Evolutionary conservation across 1,139 yeast genomes (phyloP), one percentile per base, ranked within the genome.

Genomic region (Blastobotrys apis): DNA sequence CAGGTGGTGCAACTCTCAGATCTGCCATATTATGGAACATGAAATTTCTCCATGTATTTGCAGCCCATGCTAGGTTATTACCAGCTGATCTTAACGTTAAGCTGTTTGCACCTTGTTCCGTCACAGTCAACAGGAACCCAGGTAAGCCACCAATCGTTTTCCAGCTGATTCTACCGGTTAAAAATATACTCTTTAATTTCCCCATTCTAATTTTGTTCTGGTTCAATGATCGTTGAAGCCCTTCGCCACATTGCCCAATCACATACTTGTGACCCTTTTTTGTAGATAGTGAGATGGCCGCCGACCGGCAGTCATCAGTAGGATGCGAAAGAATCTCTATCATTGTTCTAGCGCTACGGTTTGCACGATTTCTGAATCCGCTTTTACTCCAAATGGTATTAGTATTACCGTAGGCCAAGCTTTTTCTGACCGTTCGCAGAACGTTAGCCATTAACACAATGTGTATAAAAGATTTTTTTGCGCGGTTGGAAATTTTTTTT

Each of bases 11-110:
- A 13, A 73, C 68, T 4, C 65, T 63, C 44, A 87, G 62, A 35
- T 75, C 72, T 40, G 85, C 75, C 2, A 94, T 94, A 53, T 80
- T 77, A 53, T 96, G 75, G 62, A 85, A 87, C n/a, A 88, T 87
- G 65, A 90, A 90, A 51, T 80, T 80, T 53, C 96, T 72, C 96
- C 97, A 88, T 0, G 92, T 78, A 3, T 88, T 75, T 81, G 77
- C 39, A 78, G 71, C 63, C 77, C 83, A 35, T 74, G 69, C 23
- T 21, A 55, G 22, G 21, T 40, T 50, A 80, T 55, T 36, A 67
- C 62, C 36, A 56, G 62, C 47, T 60, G 68, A 19, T 79, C 80
- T 39, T 1, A 82, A 52, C 5, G 60, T 61, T 23, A 78, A 52
- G 5, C 71, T 64, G 38, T 74, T 74, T 45, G 76, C 74, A 1